These are phyloP conservation scores for Amanita polypyramis DNA, from an alignment of 768 basidiomycete species.

Conservation along the genomic window DNA sequence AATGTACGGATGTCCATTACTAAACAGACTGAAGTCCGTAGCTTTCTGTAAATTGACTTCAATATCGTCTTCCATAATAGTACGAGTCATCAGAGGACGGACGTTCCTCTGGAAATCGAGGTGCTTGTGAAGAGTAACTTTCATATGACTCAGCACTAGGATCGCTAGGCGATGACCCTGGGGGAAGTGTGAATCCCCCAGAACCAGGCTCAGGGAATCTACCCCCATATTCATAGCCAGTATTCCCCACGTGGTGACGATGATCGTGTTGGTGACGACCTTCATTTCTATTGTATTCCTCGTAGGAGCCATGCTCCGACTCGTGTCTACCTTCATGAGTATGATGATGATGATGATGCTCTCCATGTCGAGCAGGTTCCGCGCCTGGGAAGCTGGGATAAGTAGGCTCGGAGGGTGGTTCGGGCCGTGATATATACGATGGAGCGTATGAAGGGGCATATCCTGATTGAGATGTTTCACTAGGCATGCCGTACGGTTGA, in stretches of 20 bases:
- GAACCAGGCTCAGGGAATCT: slow-evolving; percentile 2
- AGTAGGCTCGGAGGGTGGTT: slow-evolving; percentile 7
- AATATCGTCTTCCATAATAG: slow-evolving; percentile 8
- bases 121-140: slow-evolving; percentile 12
- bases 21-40: neutral
- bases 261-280: neutral
- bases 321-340: neutral
- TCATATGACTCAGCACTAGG: slow-evolving; percentile 25
- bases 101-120: slow-evolving; percentile 19
- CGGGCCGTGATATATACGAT: slow-evolving; percentile 21
- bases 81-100: slow-evolving; percentile 10
- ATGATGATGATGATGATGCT: neutral
- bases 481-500: slow-evolving; percentile 14
- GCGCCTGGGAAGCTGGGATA: slow-evolving; percentile 15
- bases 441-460: slow-evolving; percentile 28
- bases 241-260: neutral
- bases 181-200: slow-evolving; percentile 1
- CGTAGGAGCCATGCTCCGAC: neutral
- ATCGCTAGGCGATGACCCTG: slow-evolving; percentile 18
- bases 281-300: neutral
- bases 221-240: neutral
- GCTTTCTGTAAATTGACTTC: neutral
- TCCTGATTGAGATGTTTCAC: slow-evolving; percentile 12
- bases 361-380: neutral
- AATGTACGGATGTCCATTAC: neutral